Percentiles rank a stretch among this genome's conserved stretches.
Conservation (phyloP, 768 basidiomycete species). For the Strobilomyces echinocephalus region DNA sequence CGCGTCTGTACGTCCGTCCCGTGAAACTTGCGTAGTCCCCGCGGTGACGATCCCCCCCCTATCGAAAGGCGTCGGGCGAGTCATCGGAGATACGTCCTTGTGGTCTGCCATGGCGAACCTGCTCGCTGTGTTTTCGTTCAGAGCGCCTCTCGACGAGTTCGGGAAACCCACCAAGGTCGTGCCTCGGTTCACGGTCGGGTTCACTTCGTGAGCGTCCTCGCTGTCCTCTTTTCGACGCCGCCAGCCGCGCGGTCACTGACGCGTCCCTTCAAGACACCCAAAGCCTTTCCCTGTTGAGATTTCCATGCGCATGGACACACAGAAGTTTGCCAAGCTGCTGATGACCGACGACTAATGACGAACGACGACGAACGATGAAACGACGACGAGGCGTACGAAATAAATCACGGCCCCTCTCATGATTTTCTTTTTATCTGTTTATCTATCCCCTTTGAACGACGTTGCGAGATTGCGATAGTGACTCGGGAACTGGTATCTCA, state of each 20-base stretch:
- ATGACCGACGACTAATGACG: neutral
- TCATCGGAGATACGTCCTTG: conserved; percentile 1
- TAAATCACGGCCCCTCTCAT: neutral
- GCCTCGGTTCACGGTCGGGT: conserved; percentile 1
- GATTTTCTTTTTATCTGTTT: neutral
- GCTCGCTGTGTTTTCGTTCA: conserved; percentile 6
- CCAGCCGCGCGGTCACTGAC: neutral
- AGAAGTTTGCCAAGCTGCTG: neutral
- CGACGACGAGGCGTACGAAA: neutral
- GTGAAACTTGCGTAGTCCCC: neutral
- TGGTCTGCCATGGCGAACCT: conserved; percentile 2
- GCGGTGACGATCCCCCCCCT: neutral
- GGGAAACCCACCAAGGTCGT: neutral
- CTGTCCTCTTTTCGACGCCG: neutral
- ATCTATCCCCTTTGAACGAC: neutral
- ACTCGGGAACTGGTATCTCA: neutral
- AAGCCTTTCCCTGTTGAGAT: neutral
- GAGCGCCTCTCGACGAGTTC: conserved; percentile 1
- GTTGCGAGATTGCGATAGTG: neutral
- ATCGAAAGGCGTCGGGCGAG: conserved; percentile 3
- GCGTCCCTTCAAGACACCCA: neutral
- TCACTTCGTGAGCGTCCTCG: conserved; percentile 2
- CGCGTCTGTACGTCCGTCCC: conserved; percentile 2
- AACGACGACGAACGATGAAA: neutral
- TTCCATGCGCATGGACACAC: neutral